These are phyloP conservation scores for Isatis lusitanica DNA, from an alignment of 441 rosid species.

Conservation along the genomic window DNA sequence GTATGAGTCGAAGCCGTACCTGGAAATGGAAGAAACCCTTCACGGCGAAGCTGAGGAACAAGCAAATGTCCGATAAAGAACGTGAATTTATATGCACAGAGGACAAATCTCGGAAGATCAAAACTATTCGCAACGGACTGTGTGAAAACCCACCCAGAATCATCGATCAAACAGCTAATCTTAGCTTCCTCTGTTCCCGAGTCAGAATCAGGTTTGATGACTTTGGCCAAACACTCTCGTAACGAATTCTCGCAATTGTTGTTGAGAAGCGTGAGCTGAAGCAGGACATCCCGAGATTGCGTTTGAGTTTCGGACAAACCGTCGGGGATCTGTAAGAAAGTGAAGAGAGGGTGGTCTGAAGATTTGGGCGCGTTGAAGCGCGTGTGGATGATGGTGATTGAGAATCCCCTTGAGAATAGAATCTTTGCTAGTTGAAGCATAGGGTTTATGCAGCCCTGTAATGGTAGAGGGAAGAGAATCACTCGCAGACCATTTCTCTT, in stretches of 20 bases:
- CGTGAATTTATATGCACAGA: conserved; percentile 34
- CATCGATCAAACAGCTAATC: conserved; percentile 37
- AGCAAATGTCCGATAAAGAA: conserved; percentile 38
- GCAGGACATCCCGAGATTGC: conserved; percentile 13
- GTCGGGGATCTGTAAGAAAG: conserved; percentile 33
- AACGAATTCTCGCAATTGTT: conserved; percentile 30
- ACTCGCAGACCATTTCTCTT: conserved; percentile 1
- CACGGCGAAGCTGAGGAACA: conserved; percentile 33
- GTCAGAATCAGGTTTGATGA: conserved; percentile 7
- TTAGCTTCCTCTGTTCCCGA: conserved; percentile 17
- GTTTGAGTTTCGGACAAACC: conserved; percentile 26
- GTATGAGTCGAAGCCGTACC: conserved; percentile 21
- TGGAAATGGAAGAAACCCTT: conserved; percentile 39
- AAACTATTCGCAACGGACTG: conserved; percentile 37
- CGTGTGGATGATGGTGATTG: conserved; percentile 37
- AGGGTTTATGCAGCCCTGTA: conserved; percentile 38
- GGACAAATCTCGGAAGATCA: conserved; percentile 37
- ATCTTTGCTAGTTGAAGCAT: conserved; percentile 38
- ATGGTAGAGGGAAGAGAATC: conserved; percentile 33
- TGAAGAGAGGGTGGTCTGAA: conserved; percentile 32
- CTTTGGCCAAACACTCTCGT: conserved; percentile 32
- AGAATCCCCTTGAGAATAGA: conserved; percentile 26
- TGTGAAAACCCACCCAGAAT: conserved; percentile 41
- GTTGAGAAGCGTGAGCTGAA: conserved; percentile 33
- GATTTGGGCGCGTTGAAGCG: conserved; percentile 32